Evolutionary conservation across 2,329 filamentous ascomycete species (phyloP), one percentile per base, ranked within the genome.

Genomic region (Fusarium mangiferae): DNA sequence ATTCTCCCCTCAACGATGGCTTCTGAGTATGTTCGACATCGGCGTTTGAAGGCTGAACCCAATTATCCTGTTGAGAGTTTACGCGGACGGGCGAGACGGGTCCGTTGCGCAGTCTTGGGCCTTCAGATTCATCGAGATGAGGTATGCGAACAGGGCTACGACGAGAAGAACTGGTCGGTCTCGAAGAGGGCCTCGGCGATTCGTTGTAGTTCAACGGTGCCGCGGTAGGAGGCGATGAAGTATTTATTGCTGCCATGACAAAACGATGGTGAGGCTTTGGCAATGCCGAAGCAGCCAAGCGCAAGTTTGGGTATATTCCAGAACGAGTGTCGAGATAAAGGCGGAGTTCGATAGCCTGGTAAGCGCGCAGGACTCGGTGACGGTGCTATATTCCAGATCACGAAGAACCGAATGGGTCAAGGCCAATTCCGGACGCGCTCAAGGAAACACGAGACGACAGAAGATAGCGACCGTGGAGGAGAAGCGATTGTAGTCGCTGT

Each of bases 11-110:
- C 35, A 77, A 68, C 38, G 76, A 72, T 39, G 73, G 70, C 35
- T 75, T 77, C 52, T 81, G 79, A 42, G 78, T 78, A 64, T 80
- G 78, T 77, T 90, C 87, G 66, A 91, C 86, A 72, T 85, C 84
- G 36, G 83, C 87, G 74, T 87, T 87, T 36, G 87, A 87, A 28
- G 88, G 85, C 74, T 84, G 84, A 26, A 83, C 83, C 86, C 86
- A 90, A 77, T 87, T 84, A 46, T 88, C 87, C 30, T 84, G 81
- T 56, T 87, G 86, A 62, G 88, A 86, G 76, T 87, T 89, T 61
- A 90, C 84, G 65, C 83, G 85, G 63, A 89, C 87, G 24, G 90
- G 89, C 45, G 89, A 90, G 35, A 86, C 83, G 36, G 89, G 89
- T 22, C 85, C 84, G 57, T 87, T 85, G 69, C 86, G 85, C 67